phyloP scores from a whole-genome alignment of 371 early-diverging fungal genomes.

The Syncephalastrum racemosum region DNA sequence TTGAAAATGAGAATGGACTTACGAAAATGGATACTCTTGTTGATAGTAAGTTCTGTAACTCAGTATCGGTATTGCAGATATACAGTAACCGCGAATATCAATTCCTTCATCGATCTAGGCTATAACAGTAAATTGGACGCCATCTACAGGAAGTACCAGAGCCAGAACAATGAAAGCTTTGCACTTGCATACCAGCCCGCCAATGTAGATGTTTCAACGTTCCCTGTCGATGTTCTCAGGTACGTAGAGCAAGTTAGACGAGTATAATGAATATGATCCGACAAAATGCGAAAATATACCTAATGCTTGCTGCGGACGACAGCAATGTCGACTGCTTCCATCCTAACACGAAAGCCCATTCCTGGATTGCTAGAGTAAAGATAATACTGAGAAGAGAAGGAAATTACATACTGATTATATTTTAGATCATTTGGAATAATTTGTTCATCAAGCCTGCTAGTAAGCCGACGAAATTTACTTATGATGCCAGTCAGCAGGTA shows the following conservation, averaged over 20 bases:
- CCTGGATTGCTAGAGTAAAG: conserved; percentile 19
- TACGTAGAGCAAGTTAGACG: background rate
- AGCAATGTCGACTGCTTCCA: conserved; percentile 22
- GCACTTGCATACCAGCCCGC: conserved; percentile 13
- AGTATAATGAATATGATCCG: background rate
- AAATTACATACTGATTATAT: background rate
- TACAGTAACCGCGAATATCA: conserved; percentile 12
- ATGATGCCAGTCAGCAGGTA: conserved; percentile 10
- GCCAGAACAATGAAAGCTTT: background rate
- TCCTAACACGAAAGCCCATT: conserved; percentile 13
- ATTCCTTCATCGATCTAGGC: conserved; percentile 2
- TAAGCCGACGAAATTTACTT: conserved; percentile 5
- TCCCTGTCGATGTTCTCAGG: conserved; percentile 15
- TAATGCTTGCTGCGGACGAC: background rate
- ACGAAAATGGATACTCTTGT: conserved; percentile 11
- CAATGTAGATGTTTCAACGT: conserved; percentile 11
- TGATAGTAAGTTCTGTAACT: background rate
- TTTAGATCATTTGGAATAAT: conserved; percentile 16
- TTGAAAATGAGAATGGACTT: background rate
- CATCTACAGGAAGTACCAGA: conserved; percentile 15
- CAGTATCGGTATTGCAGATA: conserved; percentile 2
- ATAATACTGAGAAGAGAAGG: background rate
- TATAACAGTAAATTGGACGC: conserved; percentile 12
- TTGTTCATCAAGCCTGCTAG: conserved; percentile 9
- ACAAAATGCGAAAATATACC: background rate